Conservation (phyloP, 164 flowering plant genomes). For the Nymphaea thermarum region DNA sequence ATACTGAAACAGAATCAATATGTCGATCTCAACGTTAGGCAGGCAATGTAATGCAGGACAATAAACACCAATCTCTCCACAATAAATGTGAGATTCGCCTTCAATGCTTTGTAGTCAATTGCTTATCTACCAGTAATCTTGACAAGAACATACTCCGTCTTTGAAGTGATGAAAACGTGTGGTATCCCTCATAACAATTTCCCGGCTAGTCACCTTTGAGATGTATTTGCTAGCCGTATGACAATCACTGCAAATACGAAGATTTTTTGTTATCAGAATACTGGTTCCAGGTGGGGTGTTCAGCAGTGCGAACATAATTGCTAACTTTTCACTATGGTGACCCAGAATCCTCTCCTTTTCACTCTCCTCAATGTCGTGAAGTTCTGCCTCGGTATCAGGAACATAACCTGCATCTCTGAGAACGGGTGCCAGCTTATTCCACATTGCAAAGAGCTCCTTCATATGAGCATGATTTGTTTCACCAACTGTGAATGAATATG, state of each 20-base stretch:
- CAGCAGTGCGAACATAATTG: conserved; percentile 32
- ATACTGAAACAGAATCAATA: too few relatives aligned
- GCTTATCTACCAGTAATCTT: conserved; percentile 39
- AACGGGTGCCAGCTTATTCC: conserved; percentile 26
- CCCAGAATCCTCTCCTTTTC: conserved; percentile 31
- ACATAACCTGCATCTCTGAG: conserved; percentile 20
- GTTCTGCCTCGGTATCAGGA: conserved; percentile 14
- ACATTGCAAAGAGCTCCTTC: conserved; percentile 20
- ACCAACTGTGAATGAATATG: conserved; percentile 27
- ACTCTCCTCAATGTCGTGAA: conserved; percentile 44
- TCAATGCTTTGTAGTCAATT: too few relatives aligned
- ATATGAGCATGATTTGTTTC: conserved; percentile 30
- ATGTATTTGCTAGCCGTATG: conserved; percentile 35
- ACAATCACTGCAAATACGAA: conserved; percentile 41
- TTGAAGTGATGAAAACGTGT: conserved; percentile 45
- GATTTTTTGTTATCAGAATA: conserved; percentile 37
- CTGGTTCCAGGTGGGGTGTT: conserved; percentile 20
- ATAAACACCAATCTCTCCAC: too few relatives aligned
- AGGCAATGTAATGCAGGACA: too few relatives aligned
- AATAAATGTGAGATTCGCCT: too few relatives aligned
- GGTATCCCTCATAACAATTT: conserved; percentile 37
- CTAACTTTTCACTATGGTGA: conserved; percentile 45
- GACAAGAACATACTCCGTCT: conserved; percentile 38
- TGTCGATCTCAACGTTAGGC: too few relatives aligned
- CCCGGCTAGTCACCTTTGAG: conserved; percentile 30